Evolutionary conservation across 495 filamentous ascomycete species (phyloP), one percentile per base, ranked within the genome.

Genomic region (Xylaria scruposa): DNA sequence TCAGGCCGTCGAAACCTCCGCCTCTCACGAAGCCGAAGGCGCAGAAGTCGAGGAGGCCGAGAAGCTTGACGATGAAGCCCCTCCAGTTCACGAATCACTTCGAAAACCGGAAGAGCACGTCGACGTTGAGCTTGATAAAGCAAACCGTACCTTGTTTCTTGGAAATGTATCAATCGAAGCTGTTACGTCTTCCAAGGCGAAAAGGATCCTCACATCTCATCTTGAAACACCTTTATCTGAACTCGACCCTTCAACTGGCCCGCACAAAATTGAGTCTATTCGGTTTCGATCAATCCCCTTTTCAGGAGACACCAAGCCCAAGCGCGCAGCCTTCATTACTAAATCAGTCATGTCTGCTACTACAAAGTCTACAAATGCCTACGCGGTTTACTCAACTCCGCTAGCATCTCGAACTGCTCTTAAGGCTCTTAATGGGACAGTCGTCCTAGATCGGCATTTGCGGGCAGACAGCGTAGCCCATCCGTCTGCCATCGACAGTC

Each of bases 271-370:
- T 26, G 90, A 96, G 73, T 96, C 94, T 3, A 84, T 99, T 69
- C 93, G 97, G 17, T 99, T 98, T 85, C 92, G 97, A 62, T 97
- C 94, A 33, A 93, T 93, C 21, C 91, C 97, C 3, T 98, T 94
- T 80, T 85, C 90, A 3, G 87, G 88, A 8, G 87, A 86, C 53
- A 87, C 88, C n/a, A 85, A 97, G 21, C 96, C 96, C 29, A 97
- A 95, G 82, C 94, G 94, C 67, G 97, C 94, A 19, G 91, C 96
- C 15, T 98, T 90, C 78, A 94, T 93, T 54, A 91, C 89, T 67
- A 92, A 93, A 76, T 89, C 92, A 10, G 81, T 97, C 70, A 91
- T 96, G 89, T 90, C 93, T 61, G 89, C 92, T 26, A 98, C 97
- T 1, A 95, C 96, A 3, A 94, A 93, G 67, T 95, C 93, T 74